Percentiles rank a stretch among this genome's conserved stretches.
Evolutionary conservation across 495 filamentous ascomycete genomes (phyloP).

Genomic region (Pyrenula aspistea): DNA sequence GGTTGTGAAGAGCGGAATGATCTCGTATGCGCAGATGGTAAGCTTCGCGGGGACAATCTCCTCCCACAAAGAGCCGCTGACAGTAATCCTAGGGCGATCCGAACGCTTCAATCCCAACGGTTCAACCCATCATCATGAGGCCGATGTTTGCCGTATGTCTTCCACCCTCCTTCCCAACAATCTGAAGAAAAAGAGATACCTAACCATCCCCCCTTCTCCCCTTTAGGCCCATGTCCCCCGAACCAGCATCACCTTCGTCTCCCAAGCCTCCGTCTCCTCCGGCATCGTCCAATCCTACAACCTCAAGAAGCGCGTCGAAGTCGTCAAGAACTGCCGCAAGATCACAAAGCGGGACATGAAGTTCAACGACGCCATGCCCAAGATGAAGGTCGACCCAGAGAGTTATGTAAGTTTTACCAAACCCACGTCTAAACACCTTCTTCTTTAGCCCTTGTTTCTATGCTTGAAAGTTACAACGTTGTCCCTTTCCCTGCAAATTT

Average conservation of each 20-base stretch:
- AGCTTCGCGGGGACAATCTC: slow-evolving; percentile 12
- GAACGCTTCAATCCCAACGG: slow-evolving; percentile 83
- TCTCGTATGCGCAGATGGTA: slow-evolving; percentile 78
- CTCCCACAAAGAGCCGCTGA: neutral
- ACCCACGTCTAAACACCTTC: neutral
- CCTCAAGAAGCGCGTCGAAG: slow-evolving; percentile 68
- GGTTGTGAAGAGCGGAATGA: slow-evolving; percentile 87
- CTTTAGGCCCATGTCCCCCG: slow-evolving; percentile 47
- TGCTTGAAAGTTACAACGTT: neutral
- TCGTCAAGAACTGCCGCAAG: slow-evolving; percentile 66
- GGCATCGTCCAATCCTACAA: slow-evolving; percentile 59
- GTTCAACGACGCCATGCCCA: slow-evolving; percentile 76
- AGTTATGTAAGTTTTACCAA: slow-evolving; percentile 49
- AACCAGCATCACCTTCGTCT: slow-evolving; percentile 76
- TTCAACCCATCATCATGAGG: slow-evolving; percentile 76
- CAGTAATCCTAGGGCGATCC: slow-evolving; percentile 63
- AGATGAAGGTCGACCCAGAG: slow-evolving; percentile 91
- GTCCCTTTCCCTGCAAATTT: slow-evolving; percentile 1
- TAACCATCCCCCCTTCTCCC: neutral
- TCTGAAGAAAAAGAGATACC: slow-evolving; percentile 1
- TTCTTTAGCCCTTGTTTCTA: neutral
- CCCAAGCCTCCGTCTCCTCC: slow-evolving; percentile 50
- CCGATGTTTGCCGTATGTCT: slow-evolving; percentile 68
- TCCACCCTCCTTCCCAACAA: neutral
- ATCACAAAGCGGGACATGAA: slow-evolving; percentile 91